Base-by-base conservation (phyloP, 1,284 basidiomycete species). In the Sanguinoderma infundibulare region DNA sequence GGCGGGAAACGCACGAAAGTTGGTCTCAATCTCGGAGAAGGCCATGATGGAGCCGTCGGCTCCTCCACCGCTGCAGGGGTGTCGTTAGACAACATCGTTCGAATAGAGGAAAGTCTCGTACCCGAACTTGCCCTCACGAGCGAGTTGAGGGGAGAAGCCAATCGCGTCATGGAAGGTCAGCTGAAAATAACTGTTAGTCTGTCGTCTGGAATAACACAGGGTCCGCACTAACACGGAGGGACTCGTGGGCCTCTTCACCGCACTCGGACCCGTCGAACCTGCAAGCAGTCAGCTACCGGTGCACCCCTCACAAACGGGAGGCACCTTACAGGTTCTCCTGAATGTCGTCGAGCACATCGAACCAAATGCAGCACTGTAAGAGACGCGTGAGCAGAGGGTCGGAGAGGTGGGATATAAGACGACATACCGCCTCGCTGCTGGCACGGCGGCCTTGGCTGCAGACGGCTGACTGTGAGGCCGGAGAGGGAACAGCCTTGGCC, bases 31-130 rank as follows among this genome's bases (percentile, higher is more conserved):
- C 14, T 46, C 42, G 14, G 55, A 54, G 55, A 70, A 74, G 30
- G 64, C 56, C 20, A 62, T n/a, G 36, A 74, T 72, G 1, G 73
- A 74, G 6, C 73, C 73, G 60, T 74, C 73, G 26, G 73, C 72
- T 22, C 73, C 73, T 51, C 69, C 70, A 9, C 72, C 72, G 32
- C 70, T 66, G n/a, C 30, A 42, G 49, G 17, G 36, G 42, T 12
- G 30, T 15, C 15, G 36, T 44, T 17, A 39, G n/a, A 26, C 14
- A 8, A 14, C 17, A 34, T 1, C 9, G 35, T 15, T 32, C n/a
- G 30, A 17, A n/a, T 32, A 20, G 15, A 49, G 34, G 42, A 26
- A 3, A 46, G 14, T 7, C 42, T 15, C 24, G 58, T 57, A 52
- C 52, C 52, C 52, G 38, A 53, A 53, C 22, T 10, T 28, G 17